phyloP scores from a whole-genome alignment of 208 protist genomes.

The Eutreptiella sp. region DNA sequence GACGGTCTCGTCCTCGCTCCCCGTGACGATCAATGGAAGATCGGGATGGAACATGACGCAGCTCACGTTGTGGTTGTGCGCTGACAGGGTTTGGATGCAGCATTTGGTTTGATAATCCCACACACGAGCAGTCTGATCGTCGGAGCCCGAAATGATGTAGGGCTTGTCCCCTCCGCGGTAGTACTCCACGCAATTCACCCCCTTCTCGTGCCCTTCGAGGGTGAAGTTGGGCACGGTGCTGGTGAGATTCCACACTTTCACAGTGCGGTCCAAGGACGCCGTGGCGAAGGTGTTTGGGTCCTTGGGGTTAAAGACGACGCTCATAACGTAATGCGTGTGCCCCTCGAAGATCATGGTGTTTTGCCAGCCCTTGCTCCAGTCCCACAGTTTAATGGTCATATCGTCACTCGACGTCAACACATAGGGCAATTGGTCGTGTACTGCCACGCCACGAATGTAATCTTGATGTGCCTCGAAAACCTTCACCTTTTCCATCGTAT shows the following conservation, averaged over 20 bases:
- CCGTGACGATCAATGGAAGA: conserved; percentile 90
- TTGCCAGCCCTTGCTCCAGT: conserved; percentile 93
- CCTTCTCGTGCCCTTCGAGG: conserved; percentile 94
- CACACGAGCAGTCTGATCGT: conserved; percentile 89
- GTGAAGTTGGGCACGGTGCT: conserved; percentile 88
- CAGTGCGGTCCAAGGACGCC: conserved; percentile 91
- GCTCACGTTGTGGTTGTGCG: conserved; percentile 93
- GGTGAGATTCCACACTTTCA: conserved; percentile 92
- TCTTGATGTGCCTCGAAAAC: conserved; percentile 93
- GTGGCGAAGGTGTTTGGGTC: conserved; percentile 96
- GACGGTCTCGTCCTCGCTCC: conserved; percentile 86
- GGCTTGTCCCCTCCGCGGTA: conserved; percentile 95
- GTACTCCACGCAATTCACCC: conserved; percentile 98
- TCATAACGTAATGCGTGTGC: conserved; percentile 97
- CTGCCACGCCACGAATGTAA: conserved; percentile 91
- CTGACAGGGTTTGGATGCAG: conserved; percentile 88
- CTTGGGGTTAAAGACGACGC: conserved; percentile 93
- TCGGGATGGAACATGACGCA: conserved; percentile 92
- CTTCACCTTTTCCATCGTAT: conserved; percentile 95
- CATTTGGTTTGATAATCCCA: conserved; percentile 98
- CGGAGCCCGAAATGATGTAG: conserved; percentile 92
- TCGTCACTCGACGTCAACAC: conserved; percentile 95
- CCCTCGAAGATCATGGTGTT: conserved; percentile 88
- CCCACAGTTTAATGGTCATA: conserved; percentile 95
- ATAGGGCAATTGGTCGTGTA: conserved; percentile 92